A percentile compares a stretch with the other conserved stretches of the same genome.
Evolutionary conservation across 306 rosid species (phyloP).

Genomic region (Vigna nakashimae): DNA sequence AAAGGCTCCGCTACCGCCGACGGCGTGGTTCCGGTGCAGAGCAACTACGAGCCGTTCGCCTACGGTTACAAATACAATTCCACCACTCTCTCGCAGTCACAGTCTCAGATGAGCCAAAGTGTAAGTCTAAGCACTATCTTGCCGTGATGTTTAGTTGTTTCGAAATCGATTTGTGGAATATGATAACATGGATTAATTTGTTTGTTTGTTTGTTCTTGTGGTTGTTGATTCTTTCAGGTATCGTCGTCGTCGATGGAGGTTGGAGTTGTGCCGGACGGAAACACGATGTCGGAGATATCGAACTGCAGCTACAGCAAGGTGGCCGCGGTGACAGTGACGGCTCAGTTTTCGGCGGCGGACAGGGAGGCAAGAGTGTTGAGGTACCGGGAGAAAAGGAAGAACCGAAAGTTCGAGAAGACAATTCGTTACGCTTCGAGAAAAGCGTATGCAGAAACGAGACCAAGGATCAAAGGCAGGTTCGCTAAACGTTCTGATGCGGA

Average conservation of each 20-base stretch:
- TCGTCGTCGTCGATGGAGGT: slow-evolving; percentile 86
- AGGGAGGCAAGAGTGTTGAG: slow-evolving; percentile 93
- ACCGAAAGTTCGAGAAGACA: slow-evolving; percentile 93
- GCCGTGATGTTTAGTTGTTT: neutral
- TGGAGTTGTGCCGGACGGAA: slow-evolving; percentile 84
- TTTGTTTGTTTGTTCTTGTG: neutral
- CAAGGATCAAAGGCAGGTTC: slow-evolving; percentile 94
- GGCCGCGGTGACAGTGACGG: slow-evolving; percentile 54
- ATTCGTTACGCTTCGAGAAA: slow-evolving; percentile 94
- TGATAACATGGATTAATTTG: neutral
- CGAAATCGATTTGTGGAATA: neutral
- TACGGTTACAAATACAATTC: slow-evolving; percentile 53
- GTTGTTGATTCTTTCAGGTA: slow-evolving; percentile 53
- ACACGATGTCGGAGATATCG: slow-evolving; percentile 62
- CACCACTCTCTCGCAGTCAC: slow-evolving; percentile 24
- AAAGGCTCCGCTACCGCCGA: slow-evolving; percentile 72
- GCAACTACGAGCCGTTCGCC: slow-evolving; percentile 60
- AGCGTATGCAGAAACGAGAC: slow-evolving; percentile 95
- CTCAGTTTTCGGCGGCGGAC: slow-evolving; percentile 76
- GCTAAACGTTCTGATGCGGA: slow-evolving; percentile 80
- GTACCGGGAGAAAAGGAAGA: slow-evolving; percentile 98
- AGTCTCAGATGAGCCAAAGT: slow-evolving; percentile 73
- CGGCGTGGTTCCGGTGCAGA: slow-evolving; percentile 83
- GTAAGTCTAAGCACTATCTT: slow-evolving; percentile 51
- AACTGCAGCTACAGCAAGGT: slow-evolving; percentile 51